Percentiles rank a stretch among this genome's conserved stretches.
These are phyloP conservation scores for Heliosperma pusillum DNA, from an alignment of 148 eudicot species.

Conservation along the genomic window DNA sequence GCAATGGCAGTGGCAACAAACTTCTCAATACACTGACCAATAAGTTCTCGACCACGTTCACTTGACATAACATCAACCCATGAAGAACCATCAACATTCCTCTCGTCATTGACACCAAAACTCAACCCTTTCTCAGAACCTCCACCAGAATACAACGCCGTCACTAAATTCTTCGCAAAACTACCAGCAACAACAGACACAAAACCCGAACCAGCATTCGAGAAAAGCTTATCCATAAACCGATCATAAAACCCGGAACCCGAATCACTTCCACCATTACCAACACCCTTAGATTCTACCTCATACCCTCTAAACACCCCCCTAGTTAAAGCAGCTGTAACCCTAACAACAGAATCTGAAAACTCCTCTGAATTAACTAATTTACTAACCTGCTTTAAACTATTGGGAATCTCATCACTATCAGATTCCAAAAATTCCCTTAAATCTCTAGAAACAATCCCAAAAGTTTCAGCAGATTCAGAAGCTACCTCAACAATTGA, in stretches of 20 bases:
- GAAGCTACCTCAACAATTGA: conserved; percentile 45
- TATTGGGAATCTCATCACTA: conserved; percentile 63
- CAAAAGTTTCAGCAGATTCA: conserved; percentile 55
- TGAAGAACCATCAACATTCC: conserved; percentile 8
- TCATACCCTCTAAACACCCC: conserved; percentile 56
- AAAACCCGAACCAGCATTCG: conserved; percentile 66
- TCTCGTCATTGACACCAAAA: neutral
- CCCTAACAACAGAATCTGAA: conserved; percentile 33
- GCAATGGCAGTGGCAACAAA: conserved; percentile 72
- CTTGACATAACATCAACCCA: conserved; percentile 58
- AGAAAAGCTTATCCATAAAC: conserved; percentile 64
- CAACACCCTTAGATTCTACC: conserved; percentile 21
- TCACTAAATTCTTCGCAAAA: conserved; percentile 67
- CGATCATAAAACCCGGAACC: conserved; percentile 46
- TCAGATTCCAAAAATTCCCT: conserved; percentile 59
- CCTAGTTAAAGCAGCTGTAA: conserved; percentile 51
- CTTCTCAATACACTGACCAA: conserved; percentile 49
- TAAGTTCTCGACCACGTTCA: conserved; percentile 45
- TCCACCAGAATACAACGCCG: conserved; percentile 44
- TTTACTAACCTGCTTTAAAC: conserved; percentile 64
- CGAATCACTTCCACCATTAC: conserved; percentile 22
- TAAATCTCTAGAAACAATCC: conserved; percentile 60
- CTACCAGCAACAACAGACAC: conserved; percentile 83
- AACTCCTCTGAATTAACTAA: conserved; percentile 54
- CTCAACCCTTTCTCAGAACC: neutral